Evolutionary conservation across 177 flowering plant species (phyloP), one percentile per base, ranked within the genome.

Genomic region (Vitis hybrid): DNA sequence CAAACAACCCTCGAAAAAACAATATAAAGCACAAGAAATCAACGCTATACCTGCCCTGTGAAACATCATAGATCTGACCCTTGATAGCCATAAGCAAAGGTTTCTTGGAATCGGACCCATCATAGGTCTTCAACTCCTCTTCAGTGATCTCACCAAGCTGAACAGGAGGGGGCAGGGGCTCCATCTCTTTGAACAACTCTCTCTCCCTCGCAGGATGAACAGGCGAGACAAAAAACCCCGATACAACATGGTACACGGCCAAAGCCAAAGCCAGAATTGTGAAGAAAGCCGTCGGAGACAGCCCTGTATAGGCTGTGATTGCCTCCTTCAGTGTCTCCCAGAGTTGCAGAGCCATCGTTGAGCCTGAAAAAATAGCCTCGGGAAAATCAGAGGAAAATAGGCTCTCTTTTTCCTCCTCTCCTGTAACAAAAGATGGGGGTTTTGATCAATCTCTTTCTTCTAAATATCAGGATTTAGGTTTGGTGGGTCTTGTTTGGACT

Each of bases 21-120:
- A 38, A 38, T 8, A 38, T 38, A 38, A 52, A 31, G 14, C 3
- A 5, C 15, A 54, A n/a, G 17, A 31, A 56, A 20, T 17, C 19
- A 9, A 33, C 15, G 3, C 0, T n/a, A 52, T 76, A 89, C 99
- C 99, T 94, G 95, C 96, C 88, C 74, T 88, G 97, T 0, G 99
- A 85, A 60, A 95, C 95, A 74, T 95, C 99, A 77, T 92, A 94
- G 91, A 95, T 92, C 97, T 94, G 99, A 38, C 91, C 90, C 81
- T 94, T 95, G 80, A 95, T 94, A 7, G 99, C 99, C 99, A 95
- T 95, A 20, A 95, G 86, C 76, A 95, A 72, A 5, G 99, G 98
- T 76, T 90, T 95, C 64, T 84, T 84, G 1, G 87, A 75, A 71
- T 94, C 97, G 5, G 95, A 69, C 22, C 99, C 99, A 73, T 94